Base-by-base conservation (phyloP, 2,329 filamentous ascomycete species). In the Cadophora sp. region DNA sequence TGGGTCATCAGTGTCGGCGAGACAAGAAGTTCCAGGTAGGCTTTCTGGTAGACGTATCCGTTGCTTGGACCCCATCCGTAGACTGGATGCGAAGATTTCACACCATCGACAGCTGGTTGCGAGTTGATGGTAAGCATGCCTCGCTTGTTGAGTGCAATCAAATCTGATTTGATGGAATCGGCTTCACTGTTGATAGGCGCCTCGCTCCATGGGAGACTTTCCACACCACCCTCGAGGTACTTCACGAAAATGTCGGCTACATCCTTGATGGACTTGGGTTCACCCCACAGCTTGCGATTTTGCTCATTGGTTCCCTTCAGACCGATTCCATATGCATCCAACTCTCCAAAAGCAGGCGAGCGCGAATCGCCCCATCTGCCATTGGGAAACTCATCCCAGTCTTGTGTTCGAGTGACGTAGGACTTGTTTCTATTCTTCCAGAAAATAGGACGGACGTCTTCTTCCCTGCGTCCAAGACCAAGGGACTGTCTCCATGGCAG, bases 321-420 rank as follows among this genome's bases (percentile, higher is more conserved):
- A 55, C 94, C 94, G 75, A 98, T 93, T 53, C 94, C 95, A 77
- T 99, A 98, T 9, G 93, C 90, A 80, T 98, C 95, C 63, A 98
- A 84, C 80, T 97, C 94, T 76, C 96, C 96, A 77, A 97, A 99
- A 62, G 96, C 96, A 69, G 96, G 96, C 68, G 95, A 98, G 72
- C 96, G 89, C 63, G 94, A 95, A 80, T 99, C 96, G 81, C 96
- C 97, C 96, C 96, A 99, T 80, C 96, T 92, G 58, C 96, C 96
- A 84, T 99, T 99, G 66, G 96, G 96, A 76, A 97, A 99, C 80
- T 99, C 96, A 76, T 99, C 96, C 96, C 96, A 99, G 74, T 97
- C 95, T 79, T 97, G 94, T 0, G 96, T 99, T 65, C 96, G 93
- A 66, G 93, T 90, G 65, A 99, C 90, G 76, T 99, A 99, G 4